phyloP scores from a whole-genome alignment of 1,284 basidiomycete genomes.

The Microbotryomycetes sp. region DNA sequence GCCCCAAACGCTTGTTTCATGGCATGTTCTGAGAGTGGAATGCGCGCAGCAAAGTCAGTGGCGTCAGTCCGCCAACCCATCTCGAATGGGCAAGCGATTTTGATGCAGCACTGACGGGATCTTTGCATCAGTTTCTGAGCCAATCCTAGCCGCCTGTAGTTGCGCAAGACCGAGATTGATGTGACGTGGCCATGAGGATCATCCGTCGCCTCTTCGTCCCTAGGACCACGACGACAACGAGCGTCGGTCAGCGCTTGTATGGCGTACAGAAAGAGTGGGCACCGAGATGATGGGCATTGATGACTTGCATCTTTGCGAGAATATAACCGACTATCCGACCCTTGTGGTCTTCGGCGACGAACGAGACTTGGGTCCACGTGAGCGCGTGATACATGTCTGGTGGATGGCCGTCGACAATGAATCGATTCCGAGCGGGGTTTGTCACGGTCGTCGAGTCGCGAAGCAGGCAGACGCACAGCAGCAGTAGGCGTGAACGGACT shows the following conservation, averaged over 20 bases:
- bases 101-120: conserved; percentile 71
- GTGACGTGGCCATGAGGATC: conserved; percentile 78
- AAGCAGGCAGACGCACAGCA: background rate
- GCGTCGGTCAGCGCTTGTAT: too few relatives aligned
- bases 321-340: conserved; percentile 92
- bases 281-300: too few relatives aligned
- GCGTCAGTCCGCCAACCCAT: background rate
- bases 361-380: conserved; percentile 90
- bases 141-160: conserved; percentile 73
- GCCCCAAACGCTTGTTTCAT: conserved; percentile 77
- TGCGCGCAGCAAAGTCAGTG: background rate
- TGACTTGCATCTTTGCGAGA: conserved; percentile 76
- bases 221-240: conserved; percentile 37
- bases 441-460: background rate
- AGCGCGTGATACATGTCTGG: conserved; percentile 79
- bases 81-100: background rate
- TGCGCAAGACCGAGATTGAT: conserved; percentile 78
- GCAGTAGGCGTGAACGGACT: background rate
- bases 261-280: too few relatives aligned
- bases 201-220: conserved; percentile 59
- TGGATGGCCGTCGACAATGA: background rate
- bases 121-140: conserved; percentile 82
- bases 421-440: background rate
- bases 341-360: conserved; percentile 82
- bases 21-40: conserved; percentile 57